phyloP scores from a whole-genome alignment of 1,284 basidiomycete genomes.

The Retiboletus flavoniger region DNA sequence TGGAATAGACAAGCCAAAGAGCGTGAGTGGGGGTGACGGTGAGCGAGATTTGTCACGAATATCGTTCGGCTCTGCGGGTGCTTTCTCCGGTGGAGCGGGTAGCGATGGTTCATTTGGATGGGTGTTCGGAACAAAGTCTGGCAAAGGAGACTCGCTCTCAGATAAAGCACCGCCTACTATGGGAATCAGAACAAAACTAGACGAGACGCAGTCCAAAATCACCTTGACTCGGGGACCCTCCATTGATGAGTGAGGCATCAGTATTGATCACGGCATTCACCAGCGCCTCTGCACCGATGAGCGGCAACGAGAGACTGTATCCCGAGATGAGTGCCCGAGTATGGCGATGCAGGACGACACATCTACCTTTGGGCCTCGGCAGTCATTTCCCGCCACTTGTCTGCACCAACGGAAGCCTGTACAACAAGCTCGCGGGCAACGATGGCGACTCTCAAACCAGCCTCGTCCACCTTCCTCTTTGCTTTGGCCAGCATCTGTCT shows the following conservation, averaged over 20 bases:
- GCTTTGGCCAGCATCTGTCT: constrained; percentile 51
- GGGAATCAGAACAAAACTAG: constrained; percentile 7
- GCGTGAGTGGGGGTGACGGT: constrained; percentile 13
- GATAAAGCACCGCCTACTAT: constrained; percentile 7
- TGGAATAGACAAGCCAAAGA: constrained; percentile 24
- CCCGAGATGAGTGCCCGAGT: constrained; percentile 5
- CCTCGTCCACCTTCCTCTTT: constrained; percentile 43
- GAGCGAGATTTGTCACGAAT: constrained; percentile 10
- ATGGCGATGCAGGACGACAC: not conserved
- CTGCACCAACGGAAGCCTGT: constrained; percentile 47
- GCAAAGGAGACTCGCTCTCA: constrained; percentile 36
- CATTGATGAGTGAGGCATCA: constrained; percentile 30
- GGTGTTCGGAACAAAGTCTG: constrained; percentile 44
- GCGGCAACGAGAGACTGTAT: constrained; percentile 39
- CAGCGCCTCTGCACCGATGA: constrained; percentile 37
- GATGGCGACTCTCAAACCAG: constrained; percentile 46
- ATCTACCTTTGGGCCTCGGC: constrained; percentile 52
- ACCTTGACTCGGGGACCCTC: constrained; percentile 25
- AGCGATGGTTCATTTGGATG: constrained; percentile 43
- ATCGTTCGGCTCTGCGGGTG: not conserved
- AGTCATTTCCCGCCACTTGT: constrained; percentile 51
- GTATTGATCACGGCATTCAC: constrained; percentile 45
- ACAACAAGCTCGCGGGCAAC: constrained; percentile 50
- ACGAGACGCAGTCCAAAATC: not conserved
- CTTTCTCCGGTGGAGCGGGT: constrained; percentile 8